A percentile compares a stretch with the other conserved stretches of the same genome.
phyloP scores from a whole-genome alignment of 1,284 basidiomycete genomes.

The Pulveroboletus sp. region DNA sequence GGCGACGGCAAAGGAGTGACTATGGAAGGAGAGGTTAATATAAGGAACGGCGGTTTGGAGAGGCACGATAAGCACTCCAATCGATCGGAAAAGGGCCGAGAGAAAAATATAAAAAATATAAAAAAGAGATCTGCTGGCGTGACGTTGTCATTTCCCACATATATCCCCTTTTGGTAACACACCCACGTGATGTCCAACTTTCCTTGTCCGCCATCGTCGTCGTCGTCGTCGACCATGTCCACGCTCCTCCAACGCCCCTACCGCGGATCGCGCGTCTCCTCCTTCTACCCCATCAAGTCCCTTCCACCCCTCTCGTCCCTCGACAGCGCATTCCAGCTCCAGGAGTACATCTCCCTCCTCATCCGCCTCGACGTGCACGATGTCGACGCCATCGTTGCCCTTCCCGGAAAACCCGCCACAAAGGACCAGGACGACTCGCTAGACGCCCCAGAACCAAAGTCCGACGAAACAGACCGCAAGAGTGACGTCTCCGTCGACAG shows the following conservation, averaged over 20 bases:
- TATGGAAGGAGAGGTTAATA: conserved; percentile 18
- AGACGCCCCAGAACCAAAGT: conserved; percentile 42
- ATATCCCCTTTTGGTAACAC: conserved; percentile 6
- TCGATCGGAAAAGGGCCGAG: not conserved
- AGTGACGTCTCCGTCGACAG: conserved; percentile 67
- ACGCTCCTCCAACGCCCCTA: conserved; percentile 58
- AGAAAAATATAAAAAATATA: conserved; percentile 4
- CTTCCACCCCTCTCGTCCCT: conserved; percentile 68
- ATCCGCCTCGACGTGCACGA: conserved; percentile 87
- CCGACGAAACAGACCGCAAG: conserved; percentile 45
- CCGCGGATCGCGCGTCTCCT: conserved; percentile 72
- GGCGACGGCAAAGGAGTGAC: conserved; percentile 12
- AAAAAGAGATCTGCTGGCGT: not conserved
- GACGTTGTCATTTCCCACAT: conserved; percentile 6
- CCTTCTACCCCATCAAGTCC: conserved; percentile 72
- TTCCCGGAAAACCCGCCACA: conserved; percentile 52
- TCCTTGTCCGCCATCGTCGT: not conserved
- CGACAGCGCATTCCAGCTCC: conserved; percentile 91
- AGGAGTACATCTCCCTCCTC: conserved; percentile 91
- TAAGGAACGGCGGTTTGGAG: too few relatives aligned
- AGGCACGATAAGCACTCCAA: conserved; percentile 19
- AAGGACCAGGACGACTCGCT: conserved; percentile 44
- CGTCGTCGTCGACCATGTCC: conserved; percentile 1
- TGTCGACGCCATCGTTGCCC: conserved; percentile 76
- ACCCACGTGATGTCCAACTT: conserved; percentile 21